Evolutionary conservation across 2,329 filamentous ascomycete species (phyloP), one percentile per base, ranked within the genome.

Genomic region (Colletotrichum musae): DNA sequence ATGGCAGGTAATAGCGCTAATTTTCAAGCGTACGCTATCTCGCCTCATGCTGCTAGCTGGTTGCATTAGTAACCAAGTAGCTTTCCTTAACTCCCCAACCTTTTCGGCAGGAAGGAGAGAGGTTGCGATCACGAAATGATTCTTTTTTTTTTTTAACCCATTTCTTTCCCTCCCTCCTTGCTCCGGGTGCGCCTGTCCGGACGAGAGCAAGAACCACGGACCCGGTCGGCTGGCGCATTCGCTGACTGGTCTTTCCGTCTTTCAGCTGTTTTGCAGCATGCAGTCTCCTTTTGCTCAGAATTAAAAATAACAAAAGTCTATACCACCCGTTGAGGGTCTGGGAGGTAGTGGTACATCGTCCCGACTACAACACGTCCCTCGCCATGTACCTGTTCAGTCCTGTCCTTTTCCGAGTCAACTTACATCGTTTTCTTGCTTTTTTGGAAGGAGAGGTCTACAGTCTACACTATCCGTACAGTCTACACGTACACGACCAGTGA

Each of bases 291-390:
- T 45, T 18, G 21, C 39, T 45, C 18, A 6, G 13, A 15, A 24
- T 21, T 12, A 36, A 36, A 36, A 36, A 36, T 36, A 36, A 36
- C 32, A 36, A 10, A 36, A 36, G 32, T 10, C 32, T 36, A 32
- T 36, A n/a, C 21, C 13, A 28, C n/a, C 24, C 15, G 16, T 43
- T 18, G 16, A 62, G 50, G 50, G n/a, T 12, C 45, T 21, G 7
- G 3, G 10, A 64, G 39, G 65, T 64, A 64, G 60, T 36, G 47
- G 48, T 65, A 59, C 65, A 53, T 50, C 26, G 32, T 58, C 48
- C 47, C 10, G 60, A 32, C 47, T 36, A 48, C n/a, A 28, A 60
- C 65, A 64, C 60, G 65, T 58, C 60, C 65, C 60, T 58, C 36
- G 28, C 36, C 59, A 39, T 64, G 65, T 68, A 64, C 47, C 39